Percentiles rank a stretch among this genome's conserved stretches.
phyloP scores from a whole-genome alignment of 140 eudicot genomes.

The Flaveria floridana region DNA sequence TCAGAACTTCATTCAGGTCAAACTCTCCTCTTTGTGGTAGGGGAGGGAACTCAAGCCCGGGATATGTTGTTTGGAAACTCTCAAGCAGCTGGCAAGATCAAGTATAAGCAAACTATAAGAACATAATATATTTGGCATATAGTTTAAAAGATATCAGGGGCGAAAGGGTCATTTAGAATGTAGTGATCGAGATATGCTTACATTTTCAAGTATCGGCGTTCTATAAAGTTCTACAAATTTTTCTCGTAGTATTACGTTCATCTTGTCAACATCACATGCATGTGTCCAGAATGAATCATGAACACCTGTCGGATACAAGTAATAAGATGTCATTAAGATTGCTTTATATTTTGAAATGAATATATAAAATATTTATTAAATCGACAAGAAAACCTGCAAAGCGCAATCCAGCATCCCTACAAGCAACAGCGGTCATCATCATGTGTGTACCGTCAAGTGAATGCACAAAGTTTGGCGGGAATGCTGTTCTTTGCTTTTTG shows the following conservation, averaged over 20 bases:
- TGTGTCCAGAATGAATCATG: conserved; percentile 99
- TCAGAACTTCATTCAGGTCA: conserved; percentile 64
- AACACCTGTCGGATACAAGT: conserved; percentile 55
- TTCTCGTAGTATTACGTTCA: conserved; percentile 76
- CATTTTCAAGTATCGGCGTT: conserved; percentile 82
- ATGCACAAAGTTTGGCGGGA: conserved; percentile 98
- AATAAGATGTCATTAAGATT: conserved; percentile 19
- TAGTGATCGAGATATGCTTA: conserved; percentile 41
- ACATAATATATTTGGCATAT: not conserved
- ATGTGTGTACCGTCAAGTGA: conserved; percentile 93
- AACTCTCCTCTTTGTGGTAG: conserved; percentile 82
- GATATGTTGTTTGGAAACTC: conserved; percentile 72
- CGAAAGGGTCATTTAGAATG: conserved; percentile 11
- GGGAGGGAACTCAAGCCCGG: conserved; percentile 67
- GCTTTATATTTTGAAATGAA: not conserved
- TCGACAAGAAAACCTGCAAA: conserved; percentile 66
- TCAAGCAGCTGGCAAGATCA: conserved; percentile 71
- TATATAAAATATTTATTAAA: not conserved
- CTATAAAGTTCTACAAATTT: conserved; percentile 89
- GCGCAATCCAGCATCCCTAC: conserved; percentile 86
- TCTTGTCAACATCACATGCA: conserved; percentile 83
- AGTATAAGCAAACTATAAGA: conserved; percentile 12
- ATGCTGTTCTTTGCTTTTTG: conserved; percentile 88
- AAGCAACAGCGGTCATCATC: conserved; percentile 99
- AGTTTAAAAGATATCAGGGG: not conserved